Conservation (phyloP, 108 stramenopile genomes). For the Skeletonema tropicum region DNA sequence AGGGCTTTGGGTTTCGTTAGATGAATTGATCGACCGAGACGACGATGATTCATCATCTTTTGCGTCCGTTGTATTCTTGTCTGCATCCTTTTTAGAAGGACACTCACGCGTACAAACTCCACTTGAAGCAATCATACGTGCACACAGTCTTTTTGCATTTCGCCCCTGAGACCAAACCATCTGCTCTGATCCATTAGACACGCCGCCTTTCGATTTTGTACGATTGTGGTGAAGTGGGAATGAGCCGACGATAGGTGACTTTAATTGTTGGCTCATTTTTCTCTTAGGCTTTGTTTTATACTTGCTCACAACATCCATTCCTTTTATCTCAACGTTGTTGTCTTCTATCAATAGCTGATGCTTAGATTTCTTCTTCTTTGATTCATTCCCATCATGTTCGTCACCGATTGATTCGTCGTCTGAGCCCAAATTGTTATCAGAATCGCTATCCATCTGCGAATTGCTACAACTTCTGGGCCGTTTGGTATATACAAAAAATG, state of each 20-base stretch:
- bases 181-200: constrained; percentile 14
- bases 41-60: background rate
- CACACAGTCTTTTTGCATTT: constrained; percentile 30
- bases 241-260: constrained; percentile 1
- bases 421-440: background rate
- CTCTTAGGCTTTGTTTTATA: background rate
- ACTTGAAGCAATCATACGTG: constrained; percentile 34
- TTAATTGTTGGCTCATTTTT: background rate
- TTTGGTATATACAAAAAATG: constrained; percentile 29
- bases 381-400: background rate
- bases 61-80: background rate
- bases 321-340: background rate
- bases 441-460: background rate
- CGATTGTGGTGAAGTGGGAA: constrained; percentile 41
- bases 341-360: background rate
- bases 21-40: background rate
- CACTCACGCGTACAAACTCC: background rate
- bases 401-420: background rate
- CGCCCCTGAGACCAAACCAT: constrained; percentile 37
- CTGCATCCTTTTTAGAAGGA: background rate
- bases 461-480: constrained; percentile 7
- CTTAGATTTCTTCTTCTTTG: background rate
- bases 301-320: constrained; percentile 2
- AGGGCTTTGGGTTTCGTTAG: background rate
- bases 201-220: constrained; percentile 13